These are phyloP conservation scores for Boletus rubropictus DNA, from an alignment of 768 basidiomycete genomes.

Conservation along the genomic window DNA sequence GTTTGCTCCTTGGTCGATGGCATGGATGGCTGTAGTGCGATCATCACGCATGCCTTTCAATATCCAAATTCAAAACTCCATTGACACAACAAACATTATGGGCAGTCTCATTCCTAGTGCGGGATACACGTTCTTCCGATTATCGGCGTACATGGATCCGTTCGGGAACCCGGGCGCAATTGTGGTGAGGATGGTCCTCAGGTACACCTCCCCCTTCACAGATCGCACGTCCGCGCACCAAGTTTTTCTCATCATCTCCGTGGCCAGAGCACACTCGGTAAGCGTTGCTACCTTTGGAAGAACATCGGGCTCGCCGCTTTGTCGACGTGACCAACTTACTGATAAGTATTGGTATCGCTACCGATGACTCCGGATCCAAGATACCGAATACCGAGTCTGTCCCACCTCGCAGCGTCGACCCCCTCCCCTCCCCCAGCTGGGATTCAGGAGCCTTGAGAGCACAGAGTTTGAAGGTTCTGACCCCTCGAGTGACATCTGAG, in stretches of 20 bases:
- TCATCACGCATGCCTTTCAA: constrained; percentile 5
- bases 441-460: neutral
- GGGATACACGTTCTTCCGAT: neutral
- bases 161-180: neutral
- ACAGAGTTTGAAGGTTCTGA: neutral
- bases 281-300: neutral
- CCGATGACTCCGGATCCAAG: neutral
- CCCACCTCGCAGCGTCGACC: neutral
- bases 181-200: neutral
- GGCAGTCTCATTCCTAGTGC: neutral
- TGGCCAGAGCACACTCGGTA: neutral
- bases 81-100: neutral
- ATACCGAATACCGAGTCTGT: neutral
- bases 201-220: neutral
- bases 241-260: neutral
- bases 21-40: neutral
- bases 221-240: neutral
- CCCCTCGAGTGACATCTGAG: neutral
- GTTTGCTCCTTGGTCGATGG: neutral
- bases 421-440: no score
- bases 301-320: neutral
- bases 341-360: neutral
- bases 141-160: neutral
- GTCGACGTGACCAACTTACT: neutral
- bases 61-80: neutral